phyloP scores from a whole-genome alignment of 768 basidiomycete species.

The Trichaptum fuscoviolaceum region DNA sequence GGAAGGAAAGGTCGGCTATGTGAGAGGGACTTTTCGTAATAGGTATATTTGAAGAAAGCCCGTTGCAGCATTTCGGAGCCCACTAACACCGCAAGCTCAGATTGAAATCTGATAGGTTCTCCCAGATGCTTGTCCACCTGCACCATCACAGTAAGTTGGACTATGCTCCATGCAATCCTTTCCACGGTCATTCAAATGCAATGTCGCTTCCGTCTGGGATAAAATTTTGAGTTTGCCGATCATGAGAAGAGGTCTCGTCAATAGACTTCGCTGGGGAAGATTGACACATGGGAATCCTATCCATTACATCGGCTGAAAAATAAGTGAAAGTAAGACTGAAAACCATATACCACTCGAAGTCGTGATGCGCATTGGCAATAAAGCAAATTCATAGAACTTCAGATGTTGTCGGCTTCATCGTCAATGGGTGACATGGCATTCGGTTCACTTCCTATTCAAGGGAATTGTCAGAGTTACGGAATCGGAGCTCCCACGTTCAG shows the following conservation, averaged over 20 bases:
- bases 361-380: too few species aligned
- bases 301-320: background rate
- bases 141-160: background rate
- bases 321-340: background rate
- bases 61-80: background rate
- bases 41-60: background rate
- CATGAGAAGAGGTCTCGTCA: background rate
- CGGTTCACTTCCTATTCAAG: too few species aligned
- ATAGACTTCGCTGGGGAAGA: background rate
- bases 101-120: background rate
- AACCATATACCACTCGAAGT: too few species aligned
- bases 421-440: too few species aligned
- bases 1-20: background rate
- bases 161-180: background rate
- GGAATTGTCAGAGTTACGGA: too few species aligned
- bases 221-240: background rate
- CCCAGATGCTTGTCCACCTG: background rate
- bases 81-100: background rate
- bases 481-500: background rate
- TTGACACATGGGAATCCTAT: background rate
- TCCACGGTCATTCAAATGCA: background rate
- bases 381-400: too few species aligned
- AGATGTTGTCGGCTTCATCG: too few species aligned
- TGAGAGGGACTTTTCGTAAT: background rate
- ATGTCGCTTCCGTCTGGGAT: background rate